Evolutionary conservation across 1,284 basidiomycete genomes (phyloP), one percentile per base, ranked within the genome.

Genomic region (Ceratorhiza oryzae-sativae): DNA sequence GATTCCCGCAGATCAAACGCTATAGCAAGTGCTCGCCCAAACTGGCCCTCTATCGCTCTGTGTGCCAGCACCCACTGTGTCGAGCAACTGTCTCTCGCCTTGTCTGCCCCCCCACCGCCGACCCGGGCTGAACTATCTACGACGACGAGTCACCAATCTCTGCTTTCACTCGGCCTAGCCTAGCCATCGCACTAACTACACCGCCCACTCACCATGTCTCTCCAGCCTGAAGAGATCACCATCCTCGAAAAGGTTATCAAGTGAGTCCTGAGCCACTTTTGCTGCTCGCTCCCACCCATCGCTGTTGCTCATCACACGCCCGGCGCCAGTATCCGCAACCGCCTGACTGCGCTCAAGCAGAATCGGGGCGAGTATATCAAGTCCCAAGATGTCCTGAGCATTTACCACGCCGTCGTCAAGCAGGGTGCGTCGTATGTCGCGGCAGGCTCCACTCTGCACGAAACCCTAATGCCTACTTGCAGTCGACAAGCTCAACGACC

Each of bases 231-330:
- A 53, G 72, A 98, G 85, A 86, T 97, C 75, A 91, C 94, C 73
- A 95, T 99, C 80, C 90, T 99, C 78, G 97, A 98, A 84, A 86
- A 92, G 30, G 88, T 99, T 76, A 96, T 98, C 82, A 93, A 93
- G 94, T 95, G 77, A 72, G 86, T 81, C 72, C 65, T 60, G 70
- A 63, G 53, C 51, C 9, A 53, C 55, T 62, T 53, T 65, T 68
- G 36, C n/a, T 72, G 71, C 73, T 55, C 49, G 74, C 61, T 73
- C 71, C 32, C 67, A 27, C 36, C 36, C 36, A 32, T 32, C 20
- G 72, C 59, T 51, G 51, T 71, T 77, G 63, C 73, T 77, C 77
- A 79, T 78, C 76, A 75, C 77, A 62, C 74, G 73, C 32, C 56
- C 30, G 42, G 27, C 32, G 76, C 46, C 78, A 95, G 93, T 81